A percentile compares a stretch with the other conserved stretches of the same genome.
phyloP scores from a whole-genome alignment of 1,139 yeast species.

The Debaryomyces robertsiae region DNA sequence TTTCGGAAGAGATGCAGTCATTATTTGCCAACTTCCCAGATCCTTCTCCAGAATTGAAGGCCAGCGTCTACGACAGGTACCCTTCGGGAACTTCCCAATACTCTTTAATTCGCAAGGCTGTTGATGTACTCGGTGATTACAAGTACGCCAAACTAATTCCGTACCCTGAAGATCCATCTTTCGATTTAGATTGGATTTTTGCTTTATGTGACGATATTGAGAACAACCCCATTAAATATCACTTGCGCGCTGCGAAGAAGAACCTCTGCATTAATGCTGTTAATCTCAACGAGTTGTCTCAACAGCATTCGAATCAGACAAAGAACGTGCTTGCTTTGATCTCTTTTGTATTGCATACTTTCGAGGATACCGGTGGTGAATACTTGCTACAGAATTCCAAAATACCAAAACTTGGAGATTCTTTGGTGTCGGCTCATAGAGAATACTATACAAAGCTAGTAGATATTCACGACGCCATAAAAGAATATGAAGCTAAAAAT shows the following conservation, averaged over 20 bases:
- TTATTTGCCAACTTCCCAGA: constrained; percentile 45
- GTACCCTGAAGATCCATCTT: constrained; percentile 22
- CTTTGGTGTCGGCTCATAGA: constrained; percentile 25
- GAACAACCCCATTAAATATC: constrained; percentile 50
- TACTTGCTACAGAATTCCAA: constrained; percentile 44
- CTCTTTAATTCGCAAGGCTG: constrained; percentile 43
- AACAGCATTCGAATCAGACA: constrained; percentile 23
- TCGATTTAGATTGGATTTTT: constrained; percentile 39
- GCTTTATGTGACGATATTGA: constrained; percentile 51
- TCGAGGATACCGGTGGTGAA: constrained; percentile 41
- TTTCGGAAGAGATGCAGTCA: constrained; percentile 31
- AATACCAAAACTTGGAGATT: constrained; percentile 40
- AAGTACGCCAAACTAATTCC: constrained; percentile 28
- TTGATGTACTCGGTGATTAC: constrained; percentile 34
- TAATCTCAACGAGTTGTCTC: constrained; percentile 39
- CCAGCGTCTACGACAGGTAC: constrained; percentile 46
- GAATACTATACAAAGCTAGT: constrained; percentile 27
- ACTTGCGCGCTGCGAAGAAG: constrained; percentile 46
- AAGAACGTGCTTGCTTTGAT: constrained; percentile 33
- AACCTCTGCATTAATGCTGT: constrained; percentile 40
- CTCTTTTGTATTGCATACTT: constrained; percentile 32
- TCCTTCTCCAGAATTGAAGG: constrained; percentile 43
- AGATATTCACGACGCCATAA: constrained; percentile 28
- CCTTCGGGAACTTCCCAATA: constrained; percentile 60
- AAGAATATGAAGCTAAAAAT: constrained; percentile 35